Evolutionary conservation across 129 eudicot species (phyloP).

Genomic region (Flaveria robusta): DNA sequence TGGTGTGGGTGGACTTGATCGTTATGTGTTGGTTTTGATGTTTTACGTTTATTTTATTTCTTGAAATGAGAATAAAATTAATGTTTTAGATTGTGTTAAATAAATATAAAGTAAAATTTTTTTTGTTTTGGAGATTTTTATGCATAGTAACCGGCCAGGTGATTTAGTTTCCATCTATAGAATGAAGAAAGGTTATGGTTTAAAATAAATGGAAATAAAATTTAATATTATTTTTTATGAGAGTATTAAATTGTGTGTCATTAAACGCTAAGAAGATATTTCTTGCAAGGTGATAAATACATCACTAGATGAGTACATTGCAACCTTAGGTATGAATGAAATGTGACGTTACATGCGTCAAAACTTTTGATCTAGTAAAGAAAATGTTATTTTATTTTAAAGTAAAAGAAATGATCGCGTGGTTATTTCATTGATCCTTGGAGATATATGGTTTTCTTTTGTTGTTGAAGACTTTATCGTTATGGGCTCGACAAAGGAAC

Average conservation of each 20-base stretch:
- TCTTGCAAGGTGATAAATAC: too few relatives aligned
- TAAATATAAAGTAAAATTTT: not conserved
- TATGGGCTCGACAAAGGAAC: too few relatives aligned
- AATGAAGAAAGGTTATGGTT: not conserved
- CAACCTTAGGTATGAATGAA: too few relatives aligned
- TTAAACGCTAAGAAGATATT: too few relatives aligned
- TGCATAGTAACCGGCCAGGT: not conserved
- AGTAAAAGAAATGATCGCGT: too few relatives aligned
- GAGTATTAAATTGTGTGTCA: not conserved
- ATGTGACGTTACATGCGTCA: too few relatives aligned
- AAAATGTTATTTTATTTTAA: too few relatives aligned
- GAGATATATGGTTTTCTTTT: too few relatives aligned
- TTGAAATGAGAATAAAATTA: not conserved
- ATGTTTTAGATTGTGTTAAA: not conserved
- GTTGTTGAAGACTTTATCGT: too few relatives aligned
- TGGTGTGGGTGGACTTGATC: slow-evolving; percentile 17
- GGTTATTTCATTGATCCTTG: too few relatives aligned
- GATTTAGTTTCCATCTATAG: not conserved
- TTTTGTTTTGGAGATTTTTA: not conserved
- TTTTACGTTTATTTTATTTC: not conserved
- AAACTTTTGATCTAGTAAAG: too few relatives aligned
- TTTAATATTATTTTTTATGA: not conserved
- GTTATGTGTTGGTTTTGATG: slow-evolving; percentile 3
- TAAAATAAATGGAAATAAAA: not conserved
- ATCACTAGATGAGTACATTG: too few relatives aligned